Base-by-base conservation (phyloP, 164 flowering plant genomes). In the Umbilicus rupestris region DNA sequence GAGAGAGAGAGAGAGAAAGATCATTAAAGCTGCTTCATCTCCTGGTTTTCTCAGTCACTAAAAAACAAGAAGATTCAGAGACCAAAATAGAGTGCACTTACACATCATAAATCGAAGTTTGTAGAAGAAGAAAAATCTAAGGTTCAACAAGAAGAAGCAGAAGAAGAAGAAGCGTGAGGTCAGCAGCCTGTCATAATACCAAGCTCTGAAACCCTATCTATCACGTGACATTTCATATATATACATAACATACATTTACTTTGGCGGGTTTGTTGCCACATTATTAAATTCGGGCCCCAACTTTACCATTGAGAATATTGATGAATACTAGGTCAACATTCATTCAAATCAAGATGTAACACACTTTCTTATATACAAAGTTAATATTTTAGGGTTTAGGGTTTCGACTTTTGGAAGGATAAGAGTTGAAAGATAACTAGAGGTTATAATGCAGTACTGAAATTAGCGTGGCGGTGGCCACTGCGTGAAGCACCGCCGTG, bases 171-270 rank as follows among this genome's bases (percentile, higher is more conserved):
- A 28, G 11, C 60, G 29, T 12, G 60, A 55, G 33, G 33, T 55
- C 60, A 55, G 60, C 33, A 55, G 29, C 60, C 16, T 11, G 14
- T 33, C 12, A 52, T 47, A 47, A 47, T 11, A 47, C 55, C 55
- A 52, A 29, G 60, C 60, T 28, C 60, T 50, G 33, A 55, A 55
- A 28, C 60, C 33, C 60, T 26, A 20, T 49, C 24, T 49, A 20
- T 49, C 60, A 55, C 31, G 60, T 55, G 60, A 55, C 60, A 55
- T 55, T 47, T 24, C 57, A 50, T 50, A 50, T 2, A 50, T 45
- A 16, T 45, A 1, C 24, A 47, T 5, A 22, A 24, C 14, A 52
- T 55, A 12, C 29, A 3, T 55, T 55, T 28, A 7, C 28, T 49
- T 19, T 20, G 19, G 35, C 5, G 17, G 28, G 5, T 11, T 55